A percentile compares a stretch with the other conserved stretches of the same genome.
Conservation (phyloP, 1,139 yeast species). For the Debaryomyces robertsiae region DNA sequence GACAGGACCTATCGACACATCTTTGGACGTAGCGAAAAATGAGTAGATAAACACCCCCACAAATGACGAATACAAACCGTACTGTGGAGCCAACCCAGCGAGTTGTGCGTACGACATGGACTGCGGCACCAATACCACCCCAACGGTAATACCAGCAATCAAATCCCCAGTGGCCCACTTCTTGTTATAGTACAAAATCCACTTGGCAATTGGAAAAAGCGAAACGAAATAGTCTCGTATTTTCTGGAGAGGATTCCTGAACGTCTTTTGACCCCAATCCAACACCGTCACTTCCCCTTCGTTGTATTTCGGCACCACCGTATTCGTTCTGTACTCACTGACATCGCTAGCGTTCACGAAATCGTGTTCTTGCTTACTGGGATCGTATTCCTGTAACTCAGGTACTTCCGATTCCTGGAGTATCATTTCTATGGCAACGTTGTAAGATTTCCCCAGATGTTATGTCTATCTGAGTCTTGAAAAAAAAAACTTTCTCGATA, state of each 20-base stretch:
- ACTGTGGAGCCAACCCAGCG: conserved; percentile 80
- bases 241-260: conserved; percentile 44
- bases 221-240: conserved; percentile 54
- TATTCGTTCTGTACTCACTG: conserved; percentile 10
- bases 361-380: conserved; percentile 7
- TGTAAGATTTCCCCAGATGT: not conserved
- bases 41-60: conserved; percentile 90
- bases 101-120: conserved; percentile 92
- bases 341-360: conserved; percentile 10
- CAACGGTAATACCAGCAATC: conserved; percentile 91
- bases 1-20: conserved; percentile 95
- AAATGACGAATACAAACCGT: conserved; percentile 88
- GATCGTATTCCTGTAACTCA: conserved; percentile 18
- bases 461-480: too few species aligned
- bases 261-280: conserved; percentile 45
- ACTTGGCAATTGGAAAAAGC: conserved; percentile 73
- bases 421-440: conserved; percentile 7
- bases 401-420: conserved; percentile 23
- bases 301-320: conserved; percentile 41
- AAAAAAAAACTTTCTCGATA: conserved; percentile 1
- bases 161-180: conserved; percentile 82
- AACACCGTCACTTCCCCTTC: conserved; percentile 46
- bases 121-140: conserved; percentile 91
- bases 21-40: conserved; percentile 92
- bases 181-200: conserved; percentile 84